Percentiles rank a stretch among this genome's conserved stretches.
Conservation (phyloP, 2,329 filamentous ascomycete species). For the Ophiostoma perfectum region DNA sequence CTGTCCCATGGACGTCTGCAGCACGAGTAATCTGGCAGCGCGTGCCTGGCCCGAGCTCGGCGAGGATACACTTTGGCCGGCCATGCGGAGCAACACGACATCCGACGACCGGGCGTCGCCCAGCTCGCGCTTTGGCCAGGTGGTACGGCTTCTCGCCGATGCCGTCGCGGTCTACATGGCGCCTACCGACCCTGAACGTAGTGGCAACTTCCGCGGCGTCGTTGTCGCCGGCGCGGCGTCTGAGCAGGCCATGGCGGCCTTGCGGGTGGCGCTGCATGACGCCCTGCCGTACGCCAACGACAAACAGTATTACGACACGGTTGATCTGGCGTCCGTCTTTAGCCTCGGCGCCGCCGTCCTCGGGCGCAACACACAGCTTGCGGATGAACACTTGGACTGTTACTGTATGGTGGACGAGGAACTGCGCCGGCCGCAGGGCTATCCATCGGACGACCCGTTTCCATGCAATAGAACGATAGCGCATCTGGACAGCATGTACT, state of each 20-base stretch:
- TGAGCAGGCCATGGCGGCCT: constrained; percentile 14
- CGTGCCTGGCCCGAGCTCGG: constrained; percentile 9
- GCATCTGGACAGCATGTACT: not conserved
- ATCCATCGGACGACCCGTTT: not conserved
- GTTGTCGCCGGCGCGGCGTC: constrained; percentile 14
- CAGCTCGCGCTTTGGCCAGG: not conserved
- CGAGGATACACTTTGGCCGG: constrained; percentile 17
- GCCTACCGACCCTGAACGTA: not conserved
- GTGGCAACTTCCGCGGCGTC: constrained; percentile 4
- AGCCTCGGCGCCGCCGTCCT: constrained; percentile 16
- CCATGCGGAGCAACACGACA: not conserved
- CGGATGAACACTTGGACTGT: constrained; percentile 5
- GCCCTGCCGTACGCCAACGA: constrained; percentile 13
- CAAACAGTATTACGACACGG: constrained; percentile 12
- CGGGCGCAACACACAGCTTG: constrained; percentile 14
- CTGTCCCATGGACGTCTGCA: constrained; percentile 5
- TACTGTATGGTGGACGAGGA: not conserved
- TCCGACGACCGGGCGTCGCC: not conserved
- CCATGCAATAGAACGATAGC: not conserved
- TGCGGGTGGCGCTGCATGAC: constrained; percentile 13
- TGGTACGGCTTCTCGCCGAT: not conserved
- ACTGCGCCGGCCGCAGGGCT: not conserved
- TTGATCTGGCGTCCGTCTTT: constrained; percentile 13
- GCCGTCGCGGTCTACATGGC: not conserved
- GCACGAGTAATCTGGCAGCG: not conserved